Conservation (phyloP, 352 stramenopile genomes). For the Pythium monospermum region DNA sequence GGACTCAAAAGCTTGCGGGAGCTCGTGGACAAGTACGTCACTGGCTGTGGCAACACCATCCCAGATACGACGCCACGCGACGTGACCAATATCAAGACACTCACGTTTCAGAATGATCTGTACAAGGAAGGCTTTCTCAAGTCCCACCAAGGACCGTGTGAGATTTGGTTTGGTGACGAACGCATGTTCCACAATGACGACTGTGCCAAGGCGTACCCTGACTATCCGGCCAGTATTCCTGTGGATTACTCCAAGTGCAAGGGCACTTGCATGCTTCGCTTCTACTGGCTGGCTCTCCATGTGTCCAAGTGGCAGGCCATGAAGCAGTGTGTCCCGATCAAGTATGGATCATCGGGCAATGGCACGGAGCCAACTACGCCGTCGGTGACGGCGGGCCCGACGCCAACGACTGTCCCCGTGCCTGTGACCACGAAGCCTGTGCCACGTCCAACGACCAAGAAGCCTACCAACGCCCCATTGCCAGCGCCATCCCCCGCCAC, state of each 20-base stretch:
- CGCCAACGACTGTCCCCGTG: too few species aligned
- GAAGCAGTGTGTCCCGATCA: constrained; percentile 19
- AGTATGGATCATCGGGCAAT: too few species aligned
- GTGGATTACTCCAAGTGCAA: constrained; percentile 22
- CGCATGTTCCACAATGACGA: constrained; percentile 31
- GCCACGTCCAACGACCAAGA: too few species aligned
- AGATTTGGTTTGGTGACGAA: constrained; percentile 24
- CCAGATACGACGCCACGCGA: constrained; percentile 15
- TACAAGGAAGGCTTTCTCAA: constrained; percentile 38
- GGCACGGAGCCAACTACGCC: too few species aligned
- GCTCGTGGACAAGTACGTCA: constrained; percentile 16
- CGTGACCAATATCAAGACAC: constrained; percentile 25
- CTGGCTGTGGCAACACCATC: constrained; percentile 21
- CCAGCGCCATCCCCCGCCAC: too few species aligned
- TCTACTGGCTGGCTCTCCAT: constrained; percentile 25
- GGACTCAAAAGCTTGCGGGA: constrained; percentile 7
- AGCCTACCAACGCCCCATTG: too few species aligned
- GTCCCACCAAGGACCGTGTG: constrained; percentile 23
- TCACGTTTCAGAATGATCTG: constrained; percentile 41
- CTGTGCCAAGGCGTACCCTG: constrained; percentile 33
- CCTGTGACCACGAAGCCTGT: too few species aligned
- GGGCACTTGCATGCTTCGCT: constrained; percentile 13
- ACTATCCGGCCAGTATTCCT: constrained; percentile 28
- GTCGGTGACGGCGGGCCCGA: too few species aligned
- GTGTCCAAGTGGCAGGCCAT: constrained; percentile 21